Conservation (phyloP, 2,329 filamentous ascomycete species). For the Dactylellina parvicollis region DNA sequence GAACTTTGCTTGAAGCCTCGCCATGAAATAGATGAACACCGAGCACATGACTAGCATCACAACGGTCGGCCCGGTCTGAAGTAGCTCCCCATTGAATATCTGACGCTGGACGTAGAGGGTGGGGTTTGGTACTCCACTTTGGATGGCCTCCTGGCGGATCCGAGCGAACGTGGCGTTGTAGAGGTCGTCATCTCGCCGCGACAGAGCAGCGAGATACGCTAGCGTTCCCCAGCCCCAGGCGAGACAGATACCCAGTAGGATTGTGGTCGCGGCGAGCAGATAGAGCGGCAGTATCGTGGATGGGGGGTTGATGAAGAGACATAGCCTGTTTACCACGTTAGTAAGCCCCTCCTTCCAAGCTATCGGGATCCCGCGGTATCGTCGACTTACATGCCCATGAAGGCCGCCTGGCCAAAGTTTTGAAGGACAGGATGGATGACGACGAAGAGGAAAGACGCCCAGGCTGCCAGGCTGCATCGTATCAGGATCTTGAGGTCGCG, state of each 20-base stretch:
- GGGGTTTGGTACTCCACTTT: slow-evolving; percentile 57
- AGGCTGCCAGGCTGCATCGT: slow-evolving; percentile 64
- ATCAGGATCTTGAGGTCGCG: slow-evolving; percentile 65
- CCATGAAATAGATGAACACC: slow-evolving; percentile 64
- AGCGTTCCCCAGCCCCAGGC: slow-evolving; percentile 67
- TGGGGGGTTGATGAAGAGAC: slow-evolving; percentile 65
- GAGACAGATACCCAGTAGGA: slow-evolving; percentile 64
- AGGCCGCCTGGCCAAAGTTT: slow-evolving; percentile 63
- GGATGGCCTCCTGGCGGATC: slow-evolving; percentile 61
- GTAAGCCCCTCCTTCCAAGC: background rate
- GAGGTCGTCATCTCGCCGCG: slow-evolving; percentile 62
- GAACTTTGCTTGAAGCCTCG: slow-evolving; percentile 64
- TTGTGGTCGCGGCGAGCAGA: slow-evolving; percentile 62
- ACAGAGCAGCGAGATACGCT: slow-evolving; percentile 65
- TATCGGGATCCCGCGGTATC: background rate
- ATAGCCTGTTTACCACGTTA: slow-evolving; percentile 55
- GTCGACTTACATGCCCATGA: slow-evolving; percentile 61
- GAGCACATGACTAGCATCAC: slow-evolving; percentile 62
- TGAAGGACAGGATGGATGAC: slow-evolving; percentile 64
- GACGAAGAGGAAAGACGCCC: slow-evolving; percentile 64
- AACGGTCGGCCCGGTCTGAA: slow-evolving; percentile 64
- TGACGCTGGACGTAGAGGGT: slow-evolving; percentile 60
- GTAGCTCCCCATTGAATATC: slow-evolving; percentile 64
- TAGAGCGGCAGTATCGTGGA: slow-evolving; percentile 64
- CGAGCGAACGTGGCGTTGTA: slow-evolving; percentile 60